Evolutionary conservation across 495 filamentous ascomycete genomes (phyloP).

Genomic region (Penicillium lagena): DNA sequence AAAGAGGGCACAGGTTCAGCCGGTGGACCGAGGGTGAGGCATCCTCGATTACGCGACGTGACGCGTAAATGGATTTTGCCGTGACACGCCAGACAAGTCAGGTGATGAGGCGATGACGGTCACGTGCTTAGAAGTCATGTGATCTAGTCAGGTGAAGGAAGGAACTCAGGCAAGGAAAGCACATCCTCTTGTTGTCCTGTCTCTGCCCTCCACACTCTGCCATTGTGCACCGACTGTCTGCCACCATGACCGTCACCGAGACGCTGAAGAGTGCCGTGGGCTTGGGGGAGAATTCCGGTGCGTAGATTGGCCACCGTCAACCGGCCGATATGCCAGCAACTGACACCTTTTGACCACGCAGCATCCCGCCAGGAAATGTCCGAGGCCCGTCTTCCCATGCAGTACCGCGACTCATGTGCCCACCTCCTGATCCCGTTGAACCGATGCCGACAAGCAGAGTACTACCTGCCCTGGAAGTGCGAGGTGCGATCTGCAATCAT

Average conservation of each 20-base stretch:
- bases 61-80: background rate
- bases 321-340: background rate
- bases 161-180: conserved; percentile 21
- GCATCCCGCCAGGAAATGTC: conserved; percentile 90
- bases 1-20: conserved; percentile 7
- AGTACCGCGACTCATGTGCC: conserved; percentile 92
- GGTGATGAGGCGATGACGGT: too few species aligned
- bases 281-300: conserved; percentile 36
- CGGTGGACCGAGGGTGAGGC: conserved; percentile 7
- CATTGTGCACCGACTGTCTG: conserved; percentile 4
- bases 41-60: background rate
- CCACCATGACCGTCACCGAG: conserved; percentile 44
- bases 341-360: conserved; percentile 22
- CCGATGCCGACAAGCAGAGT: conserved; percentile 84
- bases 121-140: conserved; percentile 21
- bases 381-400: conserved; percentile 77
- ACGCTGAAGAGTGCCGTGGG: conserved; percentile 51
- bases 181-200: conserved; percentile 20
- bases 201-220: conserved; percentile 9
- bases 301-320: conserved; percentile 10
- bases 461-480: conserved; percentile 97
- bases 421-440: conserved; percentile 92
- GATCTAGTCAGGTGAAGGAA: conserved; percentile 18
- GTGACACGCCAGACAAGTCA: too few species aligned
- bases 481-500: conserved; percentile 54